Percentiles rank a stretch among this genome's conserved stretches.
These are phyloP conservation scores for Coemansia sp. DNA, from an alignment of 192 early-diverging fungal genomes.

Conservation along the genomic window DNA sequence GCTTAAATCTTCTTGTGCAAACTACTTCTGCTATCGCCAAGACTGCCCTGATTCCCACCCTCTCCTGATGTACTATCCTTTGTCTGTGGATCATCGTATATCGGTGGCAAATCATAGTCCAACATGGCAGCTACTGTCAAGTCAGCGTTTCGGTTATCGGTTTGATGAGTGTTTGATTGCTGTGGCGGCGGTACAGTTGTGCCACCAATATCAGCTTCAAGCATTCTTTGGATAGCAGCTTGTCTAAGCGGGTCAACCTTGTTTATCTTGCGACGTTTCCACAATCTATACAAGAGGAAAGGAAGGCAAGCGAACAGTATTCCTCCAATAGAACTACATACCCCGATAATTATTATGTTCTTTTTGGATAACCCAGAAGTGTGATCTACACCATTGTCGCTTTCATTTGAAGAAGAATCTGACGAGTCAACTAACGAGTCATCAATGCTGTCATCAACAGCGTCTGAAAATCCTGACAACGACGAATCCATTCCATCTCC, in stretches of 20 bases:
- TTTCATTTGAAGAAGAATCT: not conserved
- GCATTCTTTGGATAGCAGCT: not conserved
- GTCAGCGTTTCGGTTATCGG: not conserved
- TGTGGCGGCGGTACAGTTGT: not conserved
- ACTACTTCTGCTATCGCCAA: too few relatives aligned
- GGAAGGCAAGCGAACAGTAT: not conserved
- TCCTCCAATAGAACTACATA: not conserved
- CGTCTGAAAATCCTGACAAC: too few relatives aligned
- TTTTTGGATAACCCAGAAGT: not conserved
- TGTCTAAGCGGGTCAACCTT: not conserved
- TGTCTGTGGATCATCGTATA: not conserved
- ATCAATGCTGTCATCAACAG: too few relatives aligned
- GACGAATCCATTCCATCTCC: too few relatives aligned
- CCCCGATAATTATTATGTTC: not conserved
- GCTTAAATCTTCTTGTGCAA: too few relatives aligned
- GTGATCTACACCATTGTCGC: not conserved
- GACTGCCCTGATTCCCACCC: too few relatives aligned
- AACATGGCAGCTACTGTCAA: not conserved
- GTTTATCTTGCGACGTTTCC: not conserved
- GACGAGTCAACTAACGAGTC: not conserved
- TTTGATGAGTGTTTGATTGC: too few relatives aligned
- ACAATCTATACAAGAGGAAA: not conserved
- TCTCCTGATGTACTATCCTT: too few relatives aligned
- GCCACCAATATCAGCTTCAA: not conserved
- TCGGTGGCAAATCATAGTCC: constrained; percentile 1